Evolutionary conservation across 1,284 basidiomycete genomes (phyloP).

Genomic region (Leccinum holopus): DNA sequence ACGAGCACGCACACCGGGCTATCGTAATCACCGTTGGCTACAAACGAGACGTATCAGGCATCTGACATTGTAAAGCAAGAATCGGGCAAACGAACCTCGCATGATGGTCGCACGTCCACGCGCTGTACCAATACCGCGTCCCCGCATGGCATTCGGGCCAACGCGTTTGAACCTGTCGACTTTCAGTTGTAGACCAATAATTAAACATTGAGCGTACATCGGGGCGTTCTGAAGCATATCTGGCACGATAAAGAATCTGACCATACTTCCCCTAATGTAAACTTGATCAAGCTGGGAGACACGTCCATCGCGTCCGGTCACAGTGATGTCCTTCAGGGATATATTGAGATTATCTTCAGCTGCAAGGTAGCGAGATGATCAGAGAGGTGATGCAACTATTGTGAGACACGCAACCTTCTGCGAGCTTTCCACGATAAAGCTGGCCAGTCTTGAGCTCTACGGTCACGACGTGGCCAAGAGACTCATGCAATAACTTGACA

Average conservation of each 20-base stretch:
- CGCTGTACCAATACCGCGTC: constrained; percentile 97
- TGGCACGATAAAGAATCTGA: constrained; percentile 98
- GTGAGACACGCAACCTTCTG: constrained; percentile 65
- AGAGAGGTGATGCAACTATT: constrained; percentile 14
- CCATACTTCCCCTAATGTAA: constrained; percentile 98
- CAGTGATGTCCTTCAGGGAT: constrained; percentile 94
- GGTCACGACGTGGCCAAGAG: constrained; percentile 94
- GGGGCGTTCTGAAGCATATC: constrained; percentile 99
- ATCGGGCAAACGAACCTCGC: constrained; percentile 60
- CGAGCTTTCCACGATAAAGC: constrained; percentile 95
- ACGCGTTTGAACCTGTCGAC: constrained; percentile 92
- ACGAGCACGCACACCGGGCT: background rate
- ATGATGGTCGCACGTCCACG: constrained; percentile 97
- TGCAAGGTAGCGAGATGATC: constrained; percentile 39
- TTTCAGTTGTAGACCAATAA: constrained; percentile 14
- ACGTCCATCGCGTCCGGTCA: constrained; percentile 96
- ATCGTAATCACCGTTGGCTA: constrained; percentile 59
- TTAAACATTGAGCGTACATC: constrained; percentile 65
- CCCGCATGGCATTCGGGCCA: constrained; percentile 97
- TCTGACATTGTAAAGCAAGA: constrained; percentile 3
- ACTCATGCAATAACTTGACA: constrained; percentile 91
- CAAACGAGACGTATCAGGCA: constrained; percentile 21
- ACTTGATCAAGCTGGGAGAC: constrained; percentile 99
- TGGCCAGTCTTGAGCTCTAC: constrained; percentile 98
- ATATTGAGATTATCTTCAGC: constrained; percentile 99